phyloP scores from a whole-genome alignment of 345 rosid species.

The Citrus mangshanensis region DNA sequence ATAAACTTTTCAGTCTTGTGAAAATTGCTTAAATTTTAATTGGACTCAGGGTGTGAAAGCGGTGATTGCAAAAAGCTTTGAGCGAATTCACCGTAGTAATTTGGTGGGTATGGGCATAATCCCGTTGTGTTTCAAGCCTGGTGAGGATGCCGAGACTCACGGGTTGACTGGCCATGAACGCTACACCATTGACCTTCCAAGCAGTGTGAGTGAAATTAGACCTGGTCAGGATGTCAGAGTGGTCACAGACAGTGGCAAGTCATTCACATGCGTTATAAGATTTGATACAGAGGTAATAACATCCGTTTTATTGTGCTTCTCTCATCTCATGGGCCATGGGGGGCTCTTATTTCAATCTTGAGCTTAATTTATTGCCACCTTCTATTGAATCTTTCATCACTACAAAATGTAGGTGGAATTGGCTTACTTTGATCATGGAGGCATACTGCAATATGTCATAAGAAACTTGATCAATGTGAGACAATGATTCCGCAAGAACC shows the following conservation, averaged over 20 bases:
- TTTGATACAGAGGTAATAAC: conserved; percentile 80
- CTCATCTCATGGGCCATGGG: background rate
- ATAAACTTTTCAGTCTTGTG: too few relatives aligned
- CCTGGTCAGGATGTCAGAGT: conserved; percentile 89
- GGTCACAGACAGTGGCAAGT: conserved; percentile 61
- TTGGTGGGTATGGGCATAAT: conserved; percentile 89
- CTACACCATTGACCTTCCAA: conserved; percentile 65
- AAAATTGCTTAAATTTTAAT: background rate
- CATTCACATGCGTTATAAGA: conserved; percentile 62
- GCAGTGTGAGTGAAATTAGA: conserved; percentile 55
- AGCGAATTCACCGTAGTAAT: conserved; percentile 85
- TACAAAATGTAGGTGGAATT: conserved; percentile 39
- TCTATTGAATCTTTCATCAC: background rate
- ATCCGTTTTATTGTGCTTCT: background rate
- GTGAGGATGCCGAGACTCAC: conserved; percentile 78
- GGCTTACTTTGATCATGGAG: conserved; percentile 62
- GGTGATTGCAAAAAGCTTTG: conserved; percentile 85
- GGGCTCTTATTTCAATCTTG: background rate
- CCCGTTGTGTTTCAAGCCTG: conserved; percentile 78
- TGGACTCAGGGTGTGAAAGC: conserved; percentile 83
- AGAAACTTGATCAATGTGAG: conserved; percentile 44
- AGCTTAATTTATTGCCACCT: background rate
- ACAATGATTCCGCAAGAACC: conserved; percentile 18
- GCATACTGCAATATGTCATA: conserved; percentile 60
- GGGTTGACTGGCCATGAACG: conserved; percentile 82